A percentile compares a stretch with the other conserved stretches of the same genome.
Evolutionary conservation across 2,329 filamentous ascomycete species (phyloP).

Genomic region (Gremmenia infestans): DNA sequence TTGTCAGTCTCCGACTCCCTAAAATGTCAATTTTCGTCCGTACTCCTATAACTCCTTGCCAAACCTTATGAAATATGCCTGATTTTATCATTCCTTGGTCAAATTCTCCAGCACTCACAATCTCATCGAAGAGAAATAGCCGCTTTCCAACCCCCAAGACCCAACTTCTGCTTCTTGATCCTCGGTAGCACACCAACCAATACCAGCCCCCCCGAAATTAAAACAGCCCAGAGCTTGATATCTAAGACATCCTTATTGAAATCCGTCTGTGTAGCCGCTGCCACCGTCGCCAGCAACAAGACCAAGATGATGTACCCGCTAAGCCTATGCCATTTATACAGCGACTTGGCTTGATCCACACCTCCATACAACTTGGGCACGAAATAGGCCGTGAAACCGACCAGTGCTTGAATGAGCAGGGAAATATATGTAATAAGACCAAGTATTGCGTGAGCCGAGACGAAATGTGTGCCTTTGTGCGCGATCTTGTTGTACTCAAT

Average conservation of each 20-base stretch:
- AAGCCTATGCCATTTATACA: conserved; percentile 87
- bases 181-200: conserved; percentile 70
- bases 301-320: conserved; percentile 70
- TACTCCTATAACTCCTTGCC: not conserved
- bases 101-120: not conserved
- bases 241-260: conserved; percentile 65
- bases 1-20: no score
- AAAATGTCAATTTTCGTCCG: not conserved
- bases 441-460: conserved; percentile 74
- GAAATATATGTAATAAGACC: conserved; percentile 71
- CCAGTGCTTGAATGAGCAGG: conserved; percentile 65
- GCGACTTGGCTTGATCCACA: conserved; percentile 68
- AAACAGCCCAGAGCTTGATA: conserved; percentile 71
- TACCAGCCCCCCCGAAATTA: conserved; percentile 61
- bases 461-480: conserved; percentile 66
- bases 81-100: not conserved
- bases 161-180: conserved; percentile 78
- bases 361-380: conserved; percentile 71
- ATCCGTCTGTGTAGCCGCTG: conserved; percentile 69
- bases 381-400: conserved; percentile 82
- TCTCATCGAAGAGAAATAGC: not conserved
- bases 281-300: conserved; percentile 68
- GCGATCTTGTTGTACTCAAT: conserved; percentile 82
- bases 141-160: conserved; percentile 36
- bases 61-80: not conserved